Base-by-base conservation (phyloP, 768 basidiomycete genomes). In the Astraeus odoratus region DNA sequence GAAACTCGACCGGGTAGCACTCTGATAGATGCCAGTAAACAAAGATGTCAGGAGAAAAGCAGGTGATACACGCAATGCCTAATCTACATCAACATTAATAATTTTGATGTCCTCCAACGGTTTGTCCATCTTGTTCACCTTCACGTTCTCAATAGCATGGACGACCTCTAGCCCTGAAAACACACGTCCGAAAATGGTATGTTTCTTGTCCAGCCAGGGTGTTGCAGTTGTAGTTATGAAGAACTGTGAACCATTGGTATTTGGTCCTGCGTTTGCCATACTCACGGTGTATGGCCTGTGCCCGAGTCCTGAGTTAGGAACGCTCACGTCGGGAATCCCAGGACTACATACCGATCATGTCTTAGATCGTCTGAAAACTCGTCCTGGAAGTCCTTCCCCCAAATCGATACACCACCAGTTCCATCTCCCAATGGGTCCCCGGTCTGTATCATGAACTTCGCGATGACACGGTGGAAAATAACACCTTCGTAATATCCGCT, bases 371-470 rank as follows among this genome's bases (percentile, higher is more conserved):
- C 84, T 16, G 83, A 75, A 57, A 98, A 92, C 66, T 98, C 95
- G 59, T 97, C 91, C 59, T 92, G 92, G 54, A 95, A 94, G 34
- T 92, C 87, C 44, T 70, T 64, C 2, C 82, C 91, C 91, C 93
- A 96, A 48, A 95, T 89, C 10, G 86, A 90, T 40, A 74, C 80
- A 12, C 93, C 93, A 13, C 92, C 92, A 1, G 92, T 94, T 5
- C 92, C 93, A 66, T 96, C 90, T 18, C 89, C 92, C n/a, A 93
- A 68, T 3, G 93, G 93, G 57, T 95, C 92, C 25, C 92, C 92
- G 4, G 92, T 95, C 72, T 96, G 93, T 45, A 96, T 86, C 93
- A 95, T 95, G 59, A 99, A 99, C 67, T 99, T 98, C 49, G 90
- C 78, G 60, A 99, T 99, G 51, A 98, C 89, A 47, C 96, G 86